A percentile compares a stretch with the other conserved stretches of the same genome.
Evolutionary conservation across 805 yeast genomes (phyloP).

Genomic region (Debaryomyces maramus): DNA sequence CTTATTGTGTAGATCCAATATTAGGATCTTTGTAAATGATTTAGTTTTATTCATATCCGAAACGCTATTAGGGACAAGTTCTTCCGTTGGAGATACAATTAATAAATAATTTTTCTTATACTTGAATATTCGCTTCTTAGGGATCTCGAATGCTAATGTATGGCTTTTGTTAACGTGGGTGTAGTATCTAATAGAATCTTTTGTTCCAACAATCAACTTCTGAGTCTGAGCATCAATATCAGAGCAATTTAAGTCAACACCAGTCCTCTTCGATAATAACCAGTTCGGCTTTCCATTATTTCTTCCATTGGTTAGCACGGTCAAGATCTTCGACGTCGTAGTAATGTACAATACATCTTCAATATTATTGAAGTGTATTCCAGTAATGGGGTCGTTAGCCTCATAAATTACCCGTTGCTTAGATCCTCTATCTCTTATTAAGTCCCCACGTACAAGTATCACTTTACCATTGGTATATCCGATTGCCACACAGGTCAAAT

Average conservation of each 20-base stretch:
- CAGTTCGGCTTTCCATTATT: slow-evolving; percentile 63
- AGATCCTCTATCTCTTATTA: slow-evolving; percentile 84
- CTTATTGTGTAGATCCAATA: slow-evolving; percentile 70
- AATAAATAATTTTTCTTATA: slow-evolving; percentile 55
- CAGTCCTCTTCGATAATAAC: slow-evolving; percentile 45
- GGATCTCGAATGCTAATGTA: slow-evolving; percentile 54
- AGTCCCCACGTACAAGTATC: slow-evolving; percentile 80
- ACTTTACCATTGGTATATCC: slow-evolving; percentile 88
- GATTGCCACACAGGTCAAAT: slow-evolving; percentile 64
- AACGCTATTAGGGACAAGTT: slow-evolving; percentile 5
- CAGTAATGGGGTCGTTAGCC: slow-evolving; percentile 78
- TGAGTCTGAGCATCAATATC: slow-evolving; percentile 43
- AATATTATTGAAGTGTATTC: slow-evolving; percentile 58
- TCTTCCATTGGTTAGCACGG: slow-evolving; percentile 76
- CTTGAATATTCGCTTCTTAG: slow-evolving; percentile 53
- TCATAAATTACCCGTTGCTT: slow-evolving; percentile 80
- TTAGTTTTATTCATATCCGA: slow-evolving; percentile 10
- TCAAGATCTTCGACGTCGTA: slow-evolving; percentile 69
- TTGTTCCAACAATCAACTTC: slow-evolving; percentile 63
- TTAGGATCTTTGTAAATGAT: slow-evolving; percentile 54
- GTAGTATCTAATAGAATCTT: slow-evolving; percentile 64
- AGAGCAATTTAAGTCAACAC: slow-evolving; percentile 52
- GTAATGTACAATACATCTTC: slow-evolving; percentile 61
- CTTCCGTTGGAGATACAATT: slow-evolving; percentile 51
- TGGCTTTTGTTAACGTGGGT: slow-evolving; percentile 54